Evolutionary conservation across 768 basidiomycete species (phyloP), one percentile per base, ranked within the genome.

Genomic region (Ramaria sp.): DNA sequence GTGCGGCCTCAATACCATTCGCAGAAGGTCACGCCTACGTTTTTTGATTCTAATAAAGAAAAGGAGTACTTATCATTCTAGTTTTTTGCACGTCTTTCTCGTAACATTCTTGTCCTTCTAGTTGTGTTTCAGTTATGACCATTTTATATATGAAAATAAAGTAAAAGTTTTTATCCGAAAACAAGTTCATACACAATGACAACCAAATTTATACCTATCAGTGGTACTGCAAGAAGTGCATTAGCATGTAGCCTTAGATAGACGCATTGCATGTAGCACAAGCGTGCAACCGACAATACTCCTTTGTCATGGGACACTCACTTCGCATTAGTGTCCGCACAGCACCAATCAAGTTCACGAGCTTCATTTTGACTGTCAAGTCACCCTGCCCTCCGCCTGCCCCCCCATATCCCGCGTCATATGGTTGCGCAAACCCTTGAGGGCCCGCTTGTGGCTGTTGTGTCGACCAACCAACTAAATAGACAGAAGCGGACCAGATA

Each of bases 291-390:
- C n/a, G n/a, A n/a, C n/a, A n/a, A n/a, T n/a, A n/a, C n/a, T n/a
- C n/a, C n/a, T n/a, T n/a, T n/a, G n/a, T n/a, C n/a, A 49, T 42
- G 37, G 53, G 25, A 34, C 34, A 82, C 94, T 74, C 67, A 99
- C 95, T 92, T 68, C 95, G 82, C 89, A 98, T 90, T 62, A 99
- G 76, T 44, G 95, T 98, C 70, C 95, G 77, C 57, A 97, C 92
- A 36, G 95, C 95, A 61, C 87, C 81, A 59, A 97, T 96, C 62
- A 99, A 80, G 71, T 89, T 88, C 66, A 98, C 81, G 57, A 97
- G 67, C 63, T 89, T 80, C 58, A 80, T 78, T 71, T 97, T 97
- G 58, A 97, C 70, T 18, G 87, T 77, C 44, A 80, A 72, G 22
- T 91, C 85, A 34, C 62, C 71, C 56, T 74, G 76, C 54, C 71